Evolutionary conservation across 345 rosid genomes (phyloP), one percentile per base, ranked within the genome.

Genomic region (Balakata baccata): DNA sequence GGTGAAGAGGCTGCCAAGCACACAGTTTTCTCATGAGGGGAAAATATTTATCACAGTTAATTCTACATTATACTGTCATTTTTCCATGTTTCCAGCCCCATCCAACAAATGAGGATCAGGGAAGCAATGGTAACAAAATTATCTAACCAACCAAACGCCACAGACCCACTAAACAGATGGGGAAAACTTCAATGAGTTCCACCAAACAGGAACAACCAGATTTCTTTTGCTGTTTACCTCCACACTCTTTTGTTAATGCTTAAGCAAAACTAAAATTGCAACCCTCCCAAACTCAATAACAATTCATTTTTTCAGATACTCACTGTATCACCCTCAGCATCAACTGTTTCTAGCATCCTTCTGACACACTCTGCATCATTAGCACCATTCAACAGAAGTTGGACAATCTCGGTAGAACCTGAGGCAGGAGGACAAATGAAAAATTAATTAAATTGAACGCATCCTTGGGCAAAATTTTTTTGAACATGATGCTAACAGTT

Each of bases 311-410:
- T 11, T 51, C 38, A 29, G 11, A 10, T 70, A 89, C 94, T 89
- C 82, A 92, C 94, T 45, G 91, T 88, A 78, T 94, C 98, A 39
- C 96, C 96, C 84, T 94, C 94, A 2, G 85, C 83, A 66, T 90
- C 98, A 13, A 84, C 84, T 59, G 94, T 81, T 70, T 87, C 88
- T 38, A 92, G 65, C 94, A 94, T 94, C 75, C 97, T 86, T 84
- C 82, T 85, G 67, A 89, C 77, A 59, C 69, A 3, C 75, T 84
- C 93, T 0, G 80, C 29, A 52, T 69, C 72, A 62, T 60, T 78
- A 76, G 94, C 93, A 73, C 83, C 85, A 70, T 80, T 78, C 37
- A 94, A 59, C 68, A 94, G 84, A 79, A 90, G 83, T 74, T 84
- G 89, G 64, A 80, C 86, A 80, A 94, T 89, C 53, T 89, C 92